phyloP scores from a whole-genome alignment of 1,139 yeast species.

The Yamadazyma atlantica region DNA sequence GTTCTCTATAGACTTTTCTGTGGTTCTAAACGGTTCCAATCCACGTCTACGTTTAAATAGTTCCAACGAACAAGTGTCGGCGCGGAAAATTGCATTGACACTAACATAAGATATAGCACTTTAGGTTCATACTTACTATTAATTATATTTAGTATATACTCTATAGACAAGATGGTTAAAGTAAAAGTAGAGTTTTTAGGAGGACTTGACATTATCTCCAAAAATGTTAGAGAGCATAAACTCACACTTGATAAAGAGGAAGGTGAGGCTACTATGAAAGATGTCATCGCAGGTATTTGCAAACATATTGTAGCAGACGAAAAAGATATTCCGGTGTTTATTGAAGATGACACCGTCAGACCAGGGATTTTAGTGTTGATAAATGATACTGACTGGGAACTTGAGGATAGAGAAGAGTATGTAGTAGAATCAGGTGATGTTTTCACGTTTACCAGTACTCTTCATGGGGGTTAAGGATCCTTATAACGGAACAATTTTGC shows the following conservation, averaged over 20 bases:
- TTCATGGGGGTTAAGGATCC: constrained; percentile 78
- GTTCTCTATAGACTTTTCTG: constrained; percentile 1
- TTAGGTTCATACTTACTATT: too few species aligned
- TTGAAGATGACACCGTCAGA: constrained; percentile 77
- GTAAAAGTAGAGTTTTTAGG: constrained; percentile 55
- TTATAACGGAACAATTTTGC: constrained; percentile 55
- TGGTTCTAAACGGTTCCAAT: not conserved
- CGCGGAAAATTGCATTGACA: not conserved
- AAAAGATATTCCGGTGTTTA: constrained; percentile 69
- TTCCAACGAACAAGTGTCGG: not conserved
- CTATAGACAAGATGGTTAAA: constrained; percentile 21
- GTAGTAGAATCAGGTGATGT: constrained; percentile 73
- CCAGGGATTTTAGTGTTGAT: constrained; percentile 92
- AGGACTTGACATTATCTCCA: constrained; percentile 69
- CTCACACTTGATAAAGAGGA: constrained; percentile 39
- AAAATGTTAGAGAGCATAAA: constrained; percentile 49
- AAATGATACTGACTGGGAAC: constrained; percentile 96
- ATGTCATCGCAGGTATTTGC: constrained; percentile 57
- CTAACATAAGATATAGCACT: too few species aligned
- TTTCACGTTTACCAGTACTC: constrained; percentile 84
- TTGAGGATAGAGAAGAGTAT: constrained; percentile 85
- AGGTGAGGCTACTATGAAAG: constrained; percentile 52
- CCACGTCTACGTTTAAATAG: not conserved
- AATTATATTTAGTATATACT: too few species aligned
- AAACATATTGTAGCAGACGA: constrained; percentile 57